These are phyloP conservation scores for Starmerella floris DNA, from an alignment of 805 yeast species.

Conservation along the genomic window DNA sequence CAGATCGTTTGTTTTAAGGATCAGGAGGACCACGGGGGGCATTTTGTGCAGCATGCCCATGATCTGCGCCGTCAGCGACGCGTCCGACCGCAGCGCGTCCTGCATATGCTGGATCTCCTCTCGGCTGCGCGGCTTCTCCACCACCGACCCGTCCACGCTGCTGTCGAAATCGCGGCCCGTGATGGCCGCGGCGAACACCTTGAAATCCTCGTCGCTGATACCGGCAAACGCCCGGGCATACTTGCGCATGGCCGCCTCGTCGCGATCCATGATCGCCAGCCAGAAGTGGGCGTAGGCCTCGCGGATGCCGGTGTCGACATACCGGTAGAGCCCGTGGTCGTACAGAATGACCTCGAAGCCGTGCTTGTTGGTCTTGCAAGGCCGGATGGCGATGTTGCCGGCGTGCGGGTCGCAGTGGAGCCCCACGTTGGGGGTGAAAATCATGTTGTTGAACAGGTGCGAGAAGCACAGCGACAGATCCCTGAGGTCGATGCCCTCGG, in stretches of 20 bases:
- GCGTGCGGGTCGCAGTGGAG: slow-evolving; percentile 98
- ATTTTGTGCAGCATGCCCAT: slow-evolving; percentile 66
- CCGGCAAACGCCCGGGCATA: slow-evolving; percentile 74
- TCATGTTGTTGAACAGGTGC: slow-evolving; percentile 88
- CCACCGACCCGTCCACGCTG: slow-evolving; percentile 48
- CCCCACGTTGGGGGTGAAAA: slow-evolving; percentile 81
- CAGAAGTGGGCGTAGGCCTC: slow-evolving; percentile 81
- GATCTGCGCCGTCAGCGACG: slow-evolving; percentile 54
- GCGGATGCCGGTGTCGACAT: slow-evolving; percentile 63
- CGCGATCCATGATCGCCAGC: slow-evolving; percentile 70
- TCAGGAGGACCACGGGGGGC: slow-evolving; percentile 75
- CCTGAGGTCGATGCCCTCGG: slow-evolving; percentile 52
- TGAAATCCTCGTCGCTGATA: slow-evolving; percentile 62
- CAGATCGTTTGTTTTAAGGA: slow-evolving; percentile 85
- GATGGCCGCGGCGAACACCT: slow-evolving; percentile 79
- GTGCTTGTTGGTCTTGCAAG: slow-evolving; percentile 33
- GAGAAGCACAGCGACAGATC: slow-evolving; percentile 77
- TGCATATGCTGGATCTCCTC: slow-evolving; percentile 62
- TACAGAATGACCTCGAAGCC: slow-evolving; percentile 85
- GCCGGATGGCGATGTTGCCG: slow-evolving; percentile 79
- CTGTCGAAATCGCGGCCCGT: slow-evolving; percentile 84
- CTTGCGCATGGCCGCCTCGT: slow-evolving; percentile 49
- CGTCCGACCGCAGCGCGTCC: slow-evolving; percentile 38
- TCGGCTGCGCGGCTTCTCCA: slow-evolving; percentile 34
- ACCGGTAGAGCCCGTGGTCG: slow-evolving; percentile 89